phyloP scores from a whole-genome alignment of 2,329 filamentous ascomycete species.

The Pestalotiopsis sp. region DNA sequence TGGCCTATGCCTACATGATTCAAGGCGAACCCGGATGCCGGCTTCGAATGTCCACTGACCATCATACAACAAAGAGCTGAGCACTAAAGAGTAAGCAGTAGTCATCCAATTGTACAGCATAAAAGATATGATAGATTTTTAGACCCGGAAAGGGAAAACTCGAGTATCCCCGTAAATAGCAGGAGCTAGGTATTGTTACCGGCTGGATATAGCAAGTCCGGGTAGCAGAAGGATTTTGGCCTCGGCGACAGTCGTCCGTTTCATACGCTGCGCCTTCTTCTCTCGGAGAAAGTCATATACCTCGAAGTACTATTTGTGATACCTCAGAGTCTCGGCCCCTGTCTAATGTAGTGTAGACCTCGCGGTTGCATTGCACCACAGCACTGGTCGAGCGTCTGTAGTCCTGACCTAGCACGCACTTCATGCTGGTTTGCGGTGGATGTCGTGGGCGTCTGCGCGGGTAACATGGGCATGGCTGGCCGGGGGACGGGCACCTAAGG shows the following conservation, averaged over 20 bases:
- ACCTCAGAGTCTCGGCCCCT: neutral
- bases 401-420: neutral
- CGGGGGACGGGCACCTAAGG: neutral
- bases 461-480: neutral
- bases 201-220: neutral
- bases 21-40: neutral
- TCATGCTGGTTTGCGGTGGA: neutral
- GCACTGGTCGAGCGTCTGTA: neutral
- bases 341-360: neutral
- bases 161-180: neutral
- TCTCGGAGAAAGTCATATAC: conserved; percentile 1
- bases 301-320: neutral
- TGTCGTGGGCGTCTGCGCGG: neutral
- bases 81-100: neutral
- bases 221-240: neutral
- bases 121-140: neutral
- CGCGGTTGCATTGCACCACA: neutral
- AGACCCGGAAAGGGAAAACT: neutral
- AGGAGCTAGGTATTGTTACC: neutral
- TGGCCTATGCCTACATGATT: neutral
- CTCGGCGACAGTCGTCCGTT: neutral
- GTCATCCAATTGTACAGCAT: neutral
- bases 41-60: neutral
- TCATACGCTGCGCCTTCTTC: conserved; percentile 1
- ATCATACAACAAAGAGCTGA: neutral